Evolutionary conservation across 139 green algal species (phyloP), one percentile per base, ranked within the genome.

Genomic region (Astrephomene gubernaculifera): DNA sequence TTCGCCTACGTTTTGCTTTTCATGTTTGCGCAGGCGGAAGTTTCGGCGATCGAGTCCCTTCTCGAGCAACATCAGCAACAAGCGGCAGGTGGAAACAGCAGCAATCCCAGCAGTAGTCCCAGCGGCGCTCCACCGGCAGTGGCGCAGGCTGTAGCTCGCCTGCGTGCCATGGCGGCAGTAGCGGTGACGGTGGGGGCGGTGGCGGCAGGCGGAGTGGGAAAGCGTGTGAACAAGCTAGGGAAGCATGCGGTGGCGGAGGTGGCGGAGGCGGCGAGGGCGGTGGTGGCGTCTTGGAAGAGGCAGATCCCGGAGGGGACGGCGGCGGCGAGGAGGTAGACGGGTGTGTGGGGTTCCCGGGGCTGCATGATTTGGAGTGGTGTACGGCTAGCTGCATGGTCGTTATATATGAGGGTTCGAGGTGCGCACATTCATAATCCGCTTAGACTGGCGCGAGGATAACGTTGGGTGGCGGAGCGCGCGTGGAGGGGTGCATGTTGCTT

Each of bases 281-380:
- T 31, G 71, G 71, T 80, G 71, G 71, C 8, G 71, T 80, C 71
- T 24, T 80, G 71, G 71, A 80, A 80, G 44, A 49, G 71, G 31
- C 71, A 80, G 71, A n/a, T 80, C n/a, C 71, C 71, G 44, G 71
- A 80, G 49, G 12, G 57, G 57, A n/a, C 57, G 57, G 57, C 17
- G 57, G n/a, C n/a, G n/a, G n/a, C n/a, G n/a, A n/a, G n/a, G n/a
- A n/a, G n/a, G n/a, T n/a, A n/a, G n/a, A n/a, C n/a, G n/a, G n/a
- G n/a, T n/a, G n/a, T n/a, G n/a, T n/a, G n/a, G n/a, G n/a, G n/a
- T n/a, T n/a, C n/a, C n/a, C n/a, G n/a, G n/a, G n/a, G n/a, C n/a
- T n/a, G n/a, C n/a, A n/a, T n/a, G n/a, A n/a, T n/a, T n/a, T n/a
- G n/a, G n/a, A n/a, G n/a, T n/a, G n/a, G n/a, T n/a, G n/a, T n/a